phyloP scores from a whole-genome alignment of 1,284 basidiomycete genomes.

The Malassezia psittaci region DNA sequence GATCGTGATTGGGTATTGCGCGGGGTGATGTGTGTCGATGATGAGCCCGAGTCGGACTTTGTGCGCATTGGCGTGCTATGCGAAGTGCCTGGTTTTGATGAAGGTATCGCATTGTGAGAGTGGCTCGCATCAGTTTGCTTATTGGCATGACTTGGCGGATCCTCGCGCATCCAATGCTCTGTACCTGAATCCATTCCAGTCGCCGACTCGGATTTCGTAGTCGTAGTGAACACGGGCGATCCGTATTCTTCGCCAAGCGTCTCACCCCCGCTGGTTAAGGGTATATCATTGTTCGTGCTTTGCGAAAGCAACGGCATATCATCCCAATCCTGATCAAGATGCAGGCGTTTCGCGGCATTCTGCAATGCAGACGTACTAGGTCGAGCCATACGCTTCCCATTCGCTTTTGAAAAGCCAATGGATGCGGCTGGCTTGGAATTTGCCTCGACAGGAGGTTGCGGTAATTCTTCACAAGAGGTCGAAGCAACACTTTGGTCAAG shows the following conservation, averaged over 20 bases:
- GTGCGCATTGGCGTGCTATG: background rate
- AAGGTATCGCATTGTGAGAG: too few relatives aligned
- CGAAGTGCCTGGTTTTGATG: background rate
- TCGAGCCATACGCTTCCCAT: slow-evolving; percentile 11
- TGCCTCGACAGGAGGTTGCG: background rate
- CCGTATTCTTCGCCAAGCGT: too few relatives aligned
- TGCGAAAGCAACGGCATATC: too few relatives aligned
- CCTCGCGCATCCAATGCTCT: too few relatives aligned
- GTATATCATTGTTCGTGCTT: too few relatives aligned
- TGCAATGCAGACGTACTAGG: slow-evolving; percentile 13
- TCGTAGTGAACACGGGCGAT: too few relatives aligned
- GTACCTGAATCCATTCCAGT: too few relatives aligned
- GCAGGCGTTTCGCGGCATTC: slow-evolving; percentile 15
- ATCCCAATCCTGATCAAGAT: background rate
- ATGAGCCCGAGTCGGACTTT: background rate
- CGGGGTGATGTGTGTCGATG: background rate
- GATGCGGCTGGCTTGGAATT: background rate
- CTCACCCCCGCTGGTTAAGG: too few relatives aligned
- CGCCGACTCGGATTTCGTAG: too few relatives aligned
- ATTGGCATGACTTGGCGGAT: too few relatives aligned
- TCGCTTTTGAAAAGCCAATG: slow-evolving; percentile 12
- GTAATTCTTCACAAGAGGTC: background rate
- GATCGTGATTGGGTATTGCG: background rate
- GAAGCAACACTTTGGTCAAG: slow-evolving; percentile 1
- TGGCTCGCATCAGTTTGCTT: too few relatives aligned